Evolutionary conservation across 2,329 filamentous ascomycete genomes (phyloP).

Genomic region (Lachnellula hyalina): DNA sequence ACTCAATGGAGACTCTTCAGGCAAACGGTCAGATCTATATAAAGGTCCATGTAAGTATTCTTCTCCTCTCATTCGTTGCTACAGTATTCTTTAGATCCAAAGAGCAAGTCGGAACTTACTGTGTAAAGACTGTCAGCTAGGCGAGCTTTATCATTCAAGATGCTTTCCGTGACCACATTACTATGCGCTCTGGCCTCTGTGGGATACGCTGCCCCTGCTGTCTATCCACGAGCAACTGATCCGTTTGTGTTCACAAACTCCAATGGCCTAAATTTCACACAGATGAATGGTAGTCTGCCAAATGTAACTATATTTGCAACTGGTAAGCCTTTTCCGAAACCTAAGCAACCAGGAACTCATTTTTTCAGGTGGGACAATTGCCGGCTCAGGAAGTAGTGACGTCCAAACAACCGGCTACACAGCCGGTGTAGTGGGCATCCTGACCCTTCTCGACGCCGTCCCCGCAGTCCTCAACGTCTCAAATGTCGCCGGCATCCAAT

Average conservation of each 20-base stretch:
- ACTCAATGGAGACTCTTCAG: background rate
- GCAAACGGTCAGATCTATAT: background rate
- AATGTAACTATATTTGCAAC: conserved; percentile 26
- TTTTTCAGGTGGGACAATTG: conserved; percentile 53
- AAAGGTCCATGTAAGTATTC: background rate
- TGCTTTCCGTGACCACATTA: background rate
- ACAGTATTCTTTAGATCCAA: too few relatives aligned
- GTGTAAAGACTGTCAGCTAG: background rate
- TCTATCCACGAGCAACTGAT: conserved; percentile 11
- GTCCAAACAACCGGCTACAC: conserved; percentile 51
- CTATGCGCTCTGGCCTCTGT: conserved; percentile 8
- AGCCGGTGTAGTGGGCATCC: conserved; percentile 31
- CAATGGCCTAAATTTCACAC: conserved; percentile 25
- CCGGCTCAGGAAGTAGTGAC: conserved; percentile 43
- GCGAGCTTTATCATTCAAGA: background rate
- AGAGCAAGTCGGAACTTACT: too few relatives aligned
- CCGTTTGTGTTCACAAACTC: conserved; percentile 23
- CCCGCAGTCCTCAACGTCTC: conserved; percentile 49
- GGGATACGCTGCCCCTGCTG: conserved; percentile 16
- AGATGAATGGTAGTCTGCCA: conserved; percentile 20
- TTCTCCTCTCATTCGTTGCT: background rate
- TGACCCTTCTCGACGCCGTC: conserved; percentile 47
- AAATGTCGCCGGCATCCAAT: conserved; percentile 49
- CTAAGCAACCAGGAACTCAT: conserved; percentile 15
- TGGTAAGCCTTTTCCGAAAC: conserved; percentile 6